Evolutionary conservation across 2,329 filamentous ascomycete genomes (phyloP).

Genomic region (Penicillium sp.): DNA sequence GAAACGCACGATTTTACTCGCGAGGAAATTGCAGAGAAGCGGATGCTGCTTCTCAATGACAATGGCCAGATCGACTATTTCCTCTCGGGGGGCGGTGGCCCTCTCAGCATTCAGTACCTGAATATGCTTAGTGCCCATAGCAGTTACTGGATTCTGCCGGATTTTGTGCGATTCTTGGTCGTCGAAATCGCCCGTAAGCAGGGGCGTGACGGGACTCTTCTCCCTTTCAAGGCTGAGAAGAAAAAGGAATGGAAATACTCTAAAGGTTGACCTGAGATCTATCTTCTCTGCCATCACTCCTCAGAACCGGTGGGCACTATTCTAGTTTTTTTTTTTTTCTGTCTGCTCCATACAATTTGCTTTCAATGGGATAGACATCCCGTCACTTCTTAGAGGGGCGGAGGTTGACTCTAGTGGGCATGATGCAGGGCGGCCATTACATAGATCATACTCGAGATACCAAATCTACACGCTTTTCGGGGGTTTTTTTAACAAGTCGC

Average conservation of each 20-base stretch:
- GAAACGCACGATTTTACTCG: conserved; percentile 92
- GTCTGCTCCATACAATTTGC: no score
- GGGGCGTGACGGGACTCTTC: conserved; percentile 56
- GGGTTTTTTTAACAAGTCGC: not conserved
- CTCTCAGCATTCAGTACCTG: conserved; percentile 89
- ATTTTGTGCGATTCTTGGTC: conserved; percentile 87
- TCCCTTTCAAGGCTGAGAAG: conserved; percentile 50
- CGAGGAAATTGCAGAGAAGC: conserved; percentile 86
- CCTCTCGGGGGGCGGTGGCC: conserved; percentile 73
- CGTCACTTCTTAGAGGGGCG: no score
- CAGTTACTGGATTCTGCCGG: conserved; percentile 82
- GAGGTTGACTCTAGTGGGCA: no score
- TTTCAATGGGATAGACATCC: no score
- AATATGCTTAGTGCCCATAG: conserved; percentile 96
- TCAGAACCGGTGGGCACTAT: not conserved
- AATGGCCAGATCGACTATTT: conserved; percentile 95
- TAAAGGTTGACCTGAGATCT: conserved; percentile 16
- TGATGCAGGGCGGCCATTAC: no score
- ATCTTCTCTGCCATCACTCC: not conserved
- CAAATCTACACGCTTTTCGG: no score
- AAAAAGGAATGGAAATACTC: conserved; percentile 47
- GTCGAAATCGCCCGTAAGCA: conserved; percentile 73
- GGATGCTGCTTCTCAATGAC: conserved; percentile 83
- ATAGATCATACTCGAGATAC: no score
- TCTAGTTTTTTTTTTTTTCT: no score